These are phyloP conservation scores for Deinandra increscens DNA, from an alignment of 129 eudicot genomes.

Conservation along the genomic window DNA sequence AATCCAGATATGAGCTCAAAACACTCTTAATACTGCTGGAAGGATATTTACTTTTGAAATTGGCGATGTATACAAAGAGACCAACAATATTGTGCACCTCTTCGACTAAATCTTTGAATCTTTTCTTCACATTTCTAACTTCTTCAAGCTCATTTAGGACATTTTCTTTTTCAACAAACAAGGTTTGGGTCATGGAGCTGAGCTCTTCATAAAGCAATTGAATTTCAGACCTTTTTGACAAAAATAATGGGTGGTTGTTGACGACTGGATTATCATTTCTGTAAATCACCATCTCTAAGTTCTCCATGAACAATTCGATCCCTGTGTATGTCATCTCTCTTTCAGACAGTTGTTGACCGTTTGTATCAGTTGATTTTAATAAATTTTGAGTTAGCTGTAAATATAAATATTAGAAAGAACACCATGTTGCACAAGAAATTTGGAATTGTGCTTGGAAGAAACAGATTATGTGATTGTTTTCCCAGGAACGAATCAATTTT, in stretches of 20 bases:
- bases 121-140: not conserved
- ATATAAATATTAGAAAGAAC: too few relatives aligned
- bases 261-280: not conserved
- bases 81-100: constrained; percentile 8
- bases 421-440: too few relatives aligned
- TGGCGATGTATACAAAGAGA: not conserved
- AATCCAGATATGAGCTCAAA: not conserved
- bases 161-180: not conserved
- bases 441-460: too few relatives aligned
- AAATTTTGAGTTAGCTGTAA: too few relatives aligned
- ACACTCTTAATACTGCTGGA: too few relatives aligned
- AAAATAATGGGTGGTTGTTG: not conserved
- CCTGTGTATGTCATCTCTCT: constrained; percentile 1
- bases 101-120: constrained; percentile 7
- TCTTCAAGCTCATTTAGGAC: not conserved
- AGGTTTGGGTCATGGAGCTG: not conserved
- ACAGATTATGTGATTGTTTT: too few relatives aligned
- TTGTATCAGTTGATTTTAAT: too few relatives aligned
- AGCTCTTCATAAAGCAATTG: not conserved
- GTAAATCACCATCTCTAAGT: not conserved
- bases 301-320: not conserved
- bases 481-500: too few relatives aligned
- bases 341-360: not conserved
- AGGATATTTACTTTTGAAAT: not conserved
- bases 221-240: not conserved